Evolutionary conservation across 176 grass and related monocot genomes (phyloP).

Genomic region (Triticum aestivum): DNA sequence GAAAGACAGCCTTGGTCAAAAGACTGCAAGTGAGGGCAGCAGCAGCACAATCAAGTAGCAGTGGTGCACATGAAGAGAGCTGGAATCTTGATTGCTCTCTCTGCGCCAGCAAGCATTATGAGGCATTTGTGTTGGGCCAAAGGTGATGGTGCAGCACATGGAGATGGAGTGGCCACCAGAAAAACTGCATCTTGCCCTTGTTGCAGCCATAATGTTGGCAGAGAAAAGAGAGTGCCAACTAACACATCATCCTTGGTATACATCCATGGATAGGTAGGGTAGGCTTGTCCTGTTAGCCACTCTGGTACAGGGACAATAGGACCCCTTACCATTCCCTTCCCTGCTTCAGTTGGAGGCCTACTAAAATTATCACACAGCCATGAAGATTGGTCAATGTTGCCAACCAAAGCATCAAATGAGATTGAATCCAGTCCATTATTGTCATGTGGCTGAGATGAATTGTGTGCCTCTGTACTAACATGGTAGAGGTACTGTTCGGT

Average conservation of each 20-base stretch:
- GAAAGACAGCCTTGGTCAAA: conserved; percentile 33
- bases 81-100: conserved; percentile 38
- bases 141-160: conserved; percentile 45
- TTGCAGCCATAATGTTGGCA: conserved; percentile 43
- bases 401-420: background rate
- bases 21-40: conserved; percentile 21
- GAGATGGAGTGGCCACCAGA: conserved; percentile 39
- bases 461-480: conserved; percentile 9
- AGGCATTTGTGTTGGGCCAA: conserved; percentile 39
- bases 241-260: conserved; percentile 36
- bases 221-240: conserved; percentile 52
- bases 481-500: conserved; percentile 14
- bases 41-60: conserved; percentile 17
- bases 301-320: conserved; percentile 29
- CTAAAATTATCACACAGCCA: conserved; percentile 22
- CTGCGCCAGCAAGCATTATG: conserved; percentile 41
- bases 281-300: conserved; percentile 30
- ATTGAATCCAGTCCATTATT: conserved; percentile 14
- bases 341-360: conserved; percentile 27
- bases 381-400: conserved; percentile 12
- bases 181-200: conserved; percentile 33
- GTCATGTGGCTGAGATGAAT: conserved; percentile 12
- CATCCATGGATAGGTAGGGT: conserved; percentile 20
- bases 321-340: conserved; percentile 4
- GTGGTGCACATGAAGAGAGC: conserved; percentile 36